These are phyloP conservation scores for Abortiporus biennis DNA, from an alignment of 1,284 basidiomycete species.

Conservation along the genomic window DNA sequence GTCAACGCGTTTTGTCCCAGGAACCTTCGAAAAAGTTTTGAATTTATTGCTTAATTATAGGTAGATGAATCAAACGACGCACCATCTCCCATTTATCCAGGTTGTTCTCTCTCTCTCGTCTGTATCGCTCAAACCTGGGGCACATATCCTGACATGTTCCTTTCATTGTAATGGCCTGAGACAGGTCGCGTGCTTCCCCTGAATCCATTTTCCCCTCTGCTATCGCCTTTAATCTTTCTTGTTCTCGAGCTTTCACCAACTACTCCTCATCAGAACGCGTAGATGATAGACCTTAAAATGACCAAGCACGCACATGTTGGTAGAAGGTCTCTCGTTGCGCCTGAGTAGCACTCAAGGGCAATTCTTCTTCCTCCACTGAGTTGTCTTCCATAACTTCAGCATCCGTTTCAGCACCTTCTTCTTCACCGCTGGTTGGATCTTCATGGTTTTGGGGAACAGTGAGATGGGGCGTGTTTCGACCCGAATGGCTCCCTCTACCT, in stretches of 20 bases:
- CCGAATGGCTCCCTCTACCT: slow-evolving; percentile 25
- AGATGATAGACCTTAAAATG: slow-evolving; percentile 8
- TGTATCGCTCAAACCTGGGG: slow-evolving; percentile 87
- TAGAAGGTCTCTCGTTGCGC: slow-evolving; percentile 63
- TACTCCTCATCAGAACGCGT: slow-evolving; percentile 22
- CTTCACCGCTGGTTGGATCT: slow-evolving; percentile 19
- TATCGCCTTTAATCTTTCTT: slow-evolving; percentile 75
- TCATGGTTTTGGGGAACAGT: slow-evolving; percentile 13
- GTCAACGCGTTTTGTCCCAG: slow-evolving; percentile 75
- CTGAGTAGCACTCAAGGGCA: slow-evolving; percentile 39
- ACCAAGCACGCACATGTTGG: slow-evolving; percentile 48
- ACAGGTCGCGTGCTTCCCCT: slow-evolving; percentile 67
- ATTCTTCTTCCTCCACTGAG: slow-evolving; percentile 20
- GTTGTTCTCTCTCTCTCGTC: slow-evolving; percentile 87
- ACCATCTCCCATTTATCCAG: slow-evolving; percentile 86
- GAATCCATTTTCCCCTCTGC: slow-evolving; percentile 85
- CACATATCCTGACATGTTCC: slow-evolving; percentile 96
- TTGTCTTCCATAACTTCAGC: slow-evolving; percentile 19
- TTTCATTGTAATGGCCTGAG: slow-evolving; percentile 84
- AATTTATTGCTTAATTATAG: slow-evolving; percentile 23
- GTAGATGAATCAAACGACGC: slow-evolving; percentile 25
- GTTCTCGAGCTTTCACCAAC: slow-evolving; percentile 69
- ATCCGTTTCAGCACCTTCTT: slow-evolving; percentile 26
- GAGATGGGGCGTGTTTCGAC: slow-evolving; percentile 15
- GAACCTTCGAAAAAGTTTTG: slow-evolving; percentile 43